phyloP scores from a whole-genome alignment of 495 filamentous ascomycete species.

The Clohesyomyces aquaticus region DNA sequence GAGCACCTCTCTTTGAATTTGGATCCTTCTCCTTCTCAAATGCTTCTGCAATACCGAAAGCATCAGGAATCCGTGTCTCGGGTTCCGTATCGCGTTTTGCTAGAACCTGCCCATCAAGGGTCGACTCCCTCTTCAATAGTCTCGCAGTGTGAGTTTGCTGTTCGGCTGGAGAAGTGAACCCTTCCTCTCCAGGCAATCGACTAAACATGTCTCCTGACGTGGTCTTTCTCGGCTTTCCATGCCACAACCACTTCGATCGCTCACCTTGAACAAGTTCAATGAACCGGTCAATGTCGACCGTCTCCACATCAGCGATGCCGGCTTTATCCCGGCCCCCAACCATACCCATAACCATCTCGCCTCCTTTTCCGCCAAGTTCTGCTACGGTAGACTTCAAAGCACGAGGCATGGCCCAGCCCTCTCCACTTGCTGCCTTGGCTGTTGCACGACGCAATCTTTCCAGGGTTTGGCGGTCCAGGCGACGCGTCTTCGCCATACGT shows the following conservation, averaged over 20 bases:
- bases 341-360: conserved; percentile 91
- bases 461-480: conserved; percentile 81
- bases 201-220: conserved; percentile 55
- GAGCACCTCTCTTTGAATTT: conserved; percentile 65
- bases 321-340: conserved; percentile 86
- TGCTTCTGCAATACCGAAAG: conserved; percentile 40
- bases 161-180: conserved; percentile 61
- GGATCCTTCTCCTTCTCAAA: conserved; percentile 63
- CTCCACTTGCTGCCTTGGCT: conserved; percentile 82
- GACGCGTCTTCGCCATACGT: conserved; percentile 73
- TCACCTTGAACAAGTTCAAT: conserved; percentile 75
- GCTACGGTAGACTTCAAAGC: conserved; percentile 94
- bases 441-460: conserved; percentile 78
- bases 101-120: conserved; percentile 49
- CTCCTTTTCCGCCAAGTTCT: conserved; percentile 92
- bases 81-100: conserved; percentile 51
- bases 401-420: conserved; percentile 79
- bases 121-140: conserved; percentile 52
- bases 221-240: conserved; percentile 75
- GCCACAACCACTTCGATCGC: conserved; percentile 90
- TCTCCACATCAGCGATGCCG: conserved; percentile 90
- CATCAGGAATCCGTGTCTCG: conserved; percentile 36
- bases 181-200: conserved; percentile 53
- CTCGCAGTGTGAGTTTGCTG: conserved; percentile 10
- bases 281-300: conserved; percentile 83